phyloP scores from a whole-genome alignment of 108 stramenopile species.

The Fragilaria radians region DNA sequence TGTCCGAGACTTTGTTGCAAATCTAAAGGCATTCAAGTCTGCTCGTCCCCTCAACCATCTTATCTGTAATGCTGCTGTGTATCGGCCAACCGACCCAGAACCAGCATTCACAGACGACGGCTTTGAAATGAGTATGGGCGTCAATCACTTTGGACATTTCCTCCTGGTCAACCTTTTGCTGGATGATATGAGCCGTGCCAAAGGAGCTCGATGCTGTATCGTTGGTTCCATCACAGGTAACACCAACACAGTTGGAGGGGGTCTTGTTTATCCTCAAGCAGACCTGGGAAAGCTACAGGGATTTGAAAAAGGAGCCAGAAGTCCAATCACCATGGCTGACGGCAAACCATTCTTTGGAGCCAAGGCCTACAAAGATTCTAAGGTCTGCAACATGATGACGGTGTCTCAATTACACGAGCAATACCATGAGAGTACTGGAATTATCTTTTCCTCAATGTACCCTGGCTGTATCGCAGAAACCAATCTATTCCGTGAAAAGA shows the following conservation, averaged over 20 bases:
- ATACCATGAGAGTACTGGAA: slow-evolving; percentile 62
- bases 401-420: slow-evolving; percentile 50
- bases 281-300: slow-evolving; percentile 84
- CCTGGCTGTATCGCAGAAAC: slow-evolving; percentile 78
- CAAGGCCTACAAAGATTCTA: slow-evolving; percentile 91
- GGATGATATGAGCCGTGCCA: slow-evolving; percentile 54
- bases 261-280: slow-evolving; percentile 88
- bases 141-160: slow-evolving; percentile 85
- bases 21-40: slow-evolving; percentile 59
- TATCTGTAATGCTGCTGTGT: slow-evolving; percentile 87
- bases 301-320: slow-evolving; percentile 74
- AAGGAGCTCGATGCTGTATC: slow-evolving; percentile 71
- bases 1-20: slow-evolving; percentile 72
- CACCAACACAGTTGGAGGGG: slow-evolving; percentile 88
- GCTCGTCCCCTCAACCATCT: slow-evolving; percentile 80
- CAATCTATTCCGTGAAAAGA: slow-evolving; percentile 68
- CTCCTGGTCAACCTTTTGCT: slow-evolving; percentile 67
- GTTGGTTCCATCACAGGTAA: slow-evolving; percentile 89
- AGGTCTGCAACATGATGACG: slow-evolving; percentile 72
- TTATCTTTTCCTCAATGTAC: slow-evolving; percentile 60
- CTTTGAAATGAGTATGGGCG: slow-evolving; percentile 90
- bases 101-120: slow-evolving; percentile 85
- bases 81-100: slow-evolving; percentile 75
- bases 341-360: slow-evolving; percentile 88
- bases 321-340: slow-evolving; percentile 85